phyloP scores from a whole-genome alignment of 192 early-diverging fungal species.

The Gamsiella multidivaricata region DNA sequence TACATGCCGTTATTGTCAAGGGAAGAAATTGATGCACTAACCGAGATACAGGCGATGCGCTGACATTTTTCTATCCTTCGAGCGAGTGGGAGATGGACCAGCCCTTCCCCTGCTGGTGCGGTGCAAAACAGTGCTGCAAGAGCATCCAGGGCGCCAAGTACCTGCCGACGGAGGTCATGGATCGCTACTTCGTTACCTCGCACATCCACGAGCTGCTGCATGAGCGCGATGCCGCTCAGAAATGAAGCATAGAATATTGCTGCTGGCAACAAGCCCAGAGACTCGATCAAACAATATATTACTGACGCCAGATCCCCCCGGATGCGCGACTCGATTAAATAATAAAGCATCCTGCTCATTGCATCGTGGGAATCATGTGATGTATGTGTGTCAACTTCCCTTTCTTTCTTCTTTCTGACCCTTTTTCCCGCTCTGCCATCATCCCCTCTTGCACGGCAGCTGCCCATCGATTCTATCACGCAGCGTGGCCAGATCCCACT shows the following conservation, averaged over 20 bases:
- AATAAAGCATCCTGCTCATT: no score
- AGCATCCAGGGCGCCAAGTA: conserved; percentile 60
- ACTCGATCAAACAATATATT: no score
- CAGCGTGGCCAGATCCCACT: background rate
- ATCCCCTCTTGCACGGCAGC: background rate
- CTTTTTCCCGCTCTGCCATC: background rate
- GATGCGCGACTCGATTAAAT: no score
- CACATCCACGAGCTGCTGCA: conserved; percentile 56
- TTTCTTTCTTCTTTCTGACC: background rate
- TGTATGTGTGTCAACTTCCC: background rate
- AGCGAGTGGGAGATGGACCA: conserved; percentile 74
- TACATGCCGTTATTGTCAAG: background rate
- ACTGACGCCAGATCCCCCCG: no score
- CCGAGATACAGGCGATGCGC: conserved; percentile 51
- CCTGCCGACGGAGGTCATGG: conserved; percentile 42
- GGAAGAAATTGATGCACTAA: background rate
- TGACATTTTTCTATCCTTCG: conserved; percentile 68
- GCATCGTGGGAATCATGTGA: no score
- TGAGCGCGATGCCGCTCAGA: conserved; percentile 6
- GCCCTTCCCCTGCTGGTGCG: conserved; percentile 67
- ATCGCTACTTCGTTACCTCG: conserved; percentile 45
- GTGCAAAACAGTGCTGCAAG: conserved; percentile 55
- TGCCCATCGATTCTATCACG: background rate
- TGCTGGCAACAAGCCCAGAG: background rate
- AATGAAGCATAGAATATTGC: background rate